phyloP scores from a whole-genome alignment of 1,139 yeast species.

The Diutina catenulata region DNA sequence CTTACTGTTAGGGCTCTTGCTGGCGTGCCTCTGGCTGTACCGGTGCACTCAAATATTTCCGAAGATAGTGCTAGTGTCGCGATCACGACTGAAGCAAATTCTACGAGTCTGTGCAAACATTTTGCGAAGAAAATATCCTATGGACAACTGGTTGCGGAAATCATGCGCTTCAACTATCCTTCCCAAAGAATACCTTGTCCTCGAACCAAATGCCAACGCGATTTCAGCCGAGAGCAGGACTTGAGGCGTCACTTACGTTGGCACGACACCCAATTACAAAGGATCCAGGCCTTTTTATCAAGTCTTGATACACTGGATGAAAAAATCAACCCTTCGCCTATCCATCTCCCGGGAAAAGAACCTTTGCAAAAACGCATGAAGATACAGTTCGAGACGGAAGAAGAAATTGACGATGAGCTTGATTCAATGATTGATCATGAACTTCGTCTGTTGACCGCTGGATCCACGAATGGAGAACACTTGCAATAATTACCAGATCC shows the following conservation, averaged over 20 bases:
- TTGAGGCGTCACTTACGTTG: slow-evolving; percentile 40
- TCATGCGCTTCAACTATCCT: slow-evolving; percentile 14
- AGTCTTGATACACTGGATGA: slow-evolving; percentile 13
- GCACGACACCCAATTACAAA: slow-evolving; percentile 33
- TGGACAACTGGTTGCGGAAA: slow-evolving; percentile 22
- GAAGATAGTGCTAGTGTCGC: slow-evolving; percentile 10
- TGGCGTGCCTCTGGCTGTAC: too few relatives aligned
- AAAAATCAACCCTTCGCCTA: slow-evolving; percentile 10
- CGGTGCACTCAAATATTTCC: slow-evolving; percentile 13
- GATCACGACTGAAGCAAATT: slow-evolving; percentile 7
- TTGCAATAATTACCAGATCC: too few relatives aligned
- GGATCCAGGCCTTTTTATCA: slow-evolving; percentile 21
- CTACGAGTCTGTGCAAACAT: background rate
- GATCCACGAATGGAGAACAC: too few relatives aligned
- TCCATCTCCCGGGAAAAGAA: slow-evolving; percentile 27
- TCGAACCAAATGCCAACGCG: slow-evolving; percentile 32
- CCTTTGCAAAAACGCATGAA: slow-evolving; percentile 27
- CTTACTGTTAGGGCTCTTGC: too few relatives aligned
- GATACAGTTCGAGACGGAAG: slow-evolving; percentile 16
- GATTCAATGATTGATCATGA: slow-evolving; percentile 2
- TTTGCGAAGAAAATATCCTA: slow-evolving; percentile 2
- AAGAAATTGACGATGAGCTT: background rate
- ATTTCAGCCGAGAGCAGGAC: slow-evolving; percentile 36
- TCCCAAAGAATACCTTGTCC: slow-evolving; percentile 31
- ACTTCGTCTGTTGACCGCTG: background rate